Percentiles rank a stretch among this genome's conserved stretches.
Evolutionary conservation across 306 rosid species (phyloP).

Genomic region (Argentina anserina): DNA sequence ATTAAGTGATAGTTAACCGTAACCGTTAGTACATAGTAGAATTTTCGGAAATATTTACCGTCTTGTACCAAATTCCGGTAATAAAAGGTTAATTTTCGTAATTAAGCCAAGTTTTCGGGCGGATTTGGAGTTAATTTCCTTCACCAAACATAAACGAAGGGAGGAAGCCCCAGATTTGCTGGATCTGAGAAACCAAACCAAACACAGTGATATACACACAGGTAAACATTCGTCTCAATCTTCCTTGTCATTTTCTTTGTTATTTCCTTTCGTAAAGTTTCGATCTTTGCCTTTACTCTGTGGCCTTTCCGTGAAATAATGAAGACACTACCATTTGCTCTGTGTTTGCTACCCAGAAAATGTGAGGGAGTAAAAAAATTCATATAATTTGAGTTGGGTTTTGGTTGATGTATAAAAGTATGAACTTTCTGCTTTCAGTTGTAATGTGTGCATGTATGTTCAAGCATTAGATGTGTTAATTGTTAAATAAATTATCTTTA

Average conservation of each 20-base stretch:
- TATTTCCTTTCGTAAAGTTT: neutral
- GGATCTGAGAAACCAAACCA: constrained; percentile 6
- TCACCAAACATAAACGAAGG: neutral
- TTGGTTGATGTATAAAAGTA: neutral
- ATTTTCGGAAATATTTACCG: neutral
- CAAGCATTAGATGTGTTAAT: neutral
- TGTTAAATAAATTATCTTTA: neutral
- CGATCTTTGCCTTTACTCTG: neutral
- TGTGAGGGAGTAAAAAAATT: neutral
- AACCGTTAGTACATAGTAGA: no score
- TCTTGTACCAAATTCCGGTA: neutral
- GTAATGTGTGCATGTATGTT: neutral
- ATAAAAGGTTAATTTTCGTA: neutral
- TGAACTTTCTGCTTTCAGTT: neutral
- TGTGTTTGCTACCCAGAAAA: neutral
- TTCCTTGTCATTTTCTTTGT: neutral
- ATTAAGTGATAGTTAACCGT: no score
- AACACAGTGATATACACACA: neutral
- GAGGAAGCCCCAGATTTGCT: neutral
- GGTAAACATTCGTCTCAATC: neutral
- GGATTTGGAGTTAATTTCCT: neutral
- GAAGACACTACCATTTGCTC: neutral
- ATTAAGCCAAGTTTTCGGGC: neutral
- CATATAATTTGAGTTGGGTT: neutral
- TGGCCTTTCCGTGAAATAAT: neutral